Evolutionary conservation across 768 basidiomycete species (phyloP), one percentile per base, ranked within the genome.

Genomic region (Leccinellum albellum): DNA sequence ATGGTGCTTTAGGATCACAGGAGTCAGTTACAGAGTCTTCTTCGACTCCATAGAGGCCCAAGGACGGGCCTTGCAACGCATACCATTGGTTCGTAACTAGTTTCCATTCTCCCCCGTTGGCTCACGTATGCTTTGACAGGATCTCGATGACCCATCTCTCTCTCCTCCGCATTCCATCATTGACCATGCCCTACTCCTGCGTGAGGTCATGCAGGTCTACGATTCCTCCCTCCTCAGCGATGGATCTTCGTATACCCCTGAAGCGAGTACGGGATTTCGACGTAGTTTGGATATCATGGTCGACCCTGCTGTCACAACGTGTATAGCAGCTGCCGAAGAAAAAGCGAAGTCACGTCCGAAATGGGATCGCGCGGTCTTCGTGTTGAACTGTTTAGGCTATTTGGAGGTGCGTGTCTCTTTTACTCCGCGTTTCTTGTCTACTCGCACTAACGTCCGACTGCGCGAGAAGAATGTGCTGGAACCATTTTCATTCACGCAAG

Each of bases 201-300:
- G 89, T 13, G 94, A 98, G 69, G 85, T 97, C 61, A 89, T 95
- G 84, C 73, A 78, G 1, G 94, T 97, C 6, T 95, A 96, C 70
- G 85, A 91, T 32, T 88, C 89, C 0, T 94, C 94, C 0, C 79
- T 95, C 29, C 76, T 94, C 10, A 88, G 85, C 10, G 83, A 86
- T 29, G 58, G 61, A 0, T 37, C 49, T 4, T 48, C 61, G 0
- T 51, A 60, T 24, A 26, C 45, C 14, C 45, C 56, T 0, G 66
- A 64, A 31, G 67, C 56, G 23, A 51, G 3, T 20, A 51, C 55
- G 7, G 60, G 66, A 20, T 68, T 70, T 46, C 33, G 28, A 42
- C 54, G 82, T 31, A 86, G 96, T 20, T 73, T 97, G 23, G 88
- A 94, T 61, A 82, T 87, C 46, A 90, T 91, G 74, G 79, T 97